Evolutionary conservation across 768 basidiomycete genomes (phyloP).

Genomic region (Neoboletus subvelutipes): DNA sequence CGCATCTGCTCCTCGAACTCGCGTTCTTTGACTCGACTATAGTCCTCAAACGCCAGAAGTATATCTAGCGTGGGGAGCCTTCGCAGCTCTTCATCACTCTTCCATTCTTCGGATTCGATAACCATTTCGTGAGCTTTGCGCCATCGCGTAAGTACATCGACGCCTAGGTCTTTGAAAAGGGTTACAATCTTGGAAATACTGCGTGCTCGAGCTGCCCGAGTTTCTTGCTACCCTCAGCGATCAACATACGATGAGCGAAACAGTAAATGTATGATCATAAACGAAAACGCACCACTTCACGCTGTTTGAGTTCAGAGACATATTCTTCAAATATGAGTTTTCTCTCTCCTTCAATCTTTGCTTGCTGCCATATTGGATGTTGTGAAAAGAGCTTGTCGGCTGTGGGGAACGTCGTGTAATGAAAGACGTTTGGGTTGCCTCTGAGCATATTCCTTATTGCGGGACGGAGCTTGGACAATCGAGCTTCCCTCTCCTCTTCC

Average conservation of each 20-base stretch:
- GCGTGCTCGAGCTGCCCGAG: conserved; percentile 69
- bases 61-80: conserved; percentile 89
- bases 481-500: conserved; percentile 80
- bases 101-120: conserved; percentile 76
- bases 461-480: conserved; percentile 83
- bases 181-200: conserved; percentile 81
- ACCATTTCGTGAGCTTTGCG: conserved; percentile 78
- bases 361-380: conserved; percentile 91
- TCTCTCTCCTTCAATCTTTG: conserved; percentile 81
- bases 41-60: conserved; percentile 91
- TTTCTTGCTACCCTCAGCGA: conserved; percentile 60
- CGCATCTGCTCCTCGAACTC: conserved; percentile 90
- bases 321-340: conserved; percentile 91
- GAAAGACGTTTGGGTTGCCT: conserved; percentile 84
- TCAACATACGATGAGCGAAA: conserved; percentile 9
- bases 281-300: conserved; percentile 72
- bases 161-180: conserved; percentile 82
- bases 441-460: conserved; percentile 83
- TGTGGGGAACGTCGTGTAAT: conserved; percentile 88
- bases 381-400: conserved; percentile 83
- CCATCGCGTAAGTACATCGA: conserved; percentile 95
- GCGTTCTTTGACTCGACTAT: conserved; percentile 83
- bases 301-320: conserved; percentile 77
- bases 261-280: neutral
- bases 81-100: conserved; percentile 69